A percentile compares a stretch with the other conserved stretches of the same genome.
Conservation (phyloP, 352 stramenopile genomes). For the Pythium vanterpoolii region DNA sequence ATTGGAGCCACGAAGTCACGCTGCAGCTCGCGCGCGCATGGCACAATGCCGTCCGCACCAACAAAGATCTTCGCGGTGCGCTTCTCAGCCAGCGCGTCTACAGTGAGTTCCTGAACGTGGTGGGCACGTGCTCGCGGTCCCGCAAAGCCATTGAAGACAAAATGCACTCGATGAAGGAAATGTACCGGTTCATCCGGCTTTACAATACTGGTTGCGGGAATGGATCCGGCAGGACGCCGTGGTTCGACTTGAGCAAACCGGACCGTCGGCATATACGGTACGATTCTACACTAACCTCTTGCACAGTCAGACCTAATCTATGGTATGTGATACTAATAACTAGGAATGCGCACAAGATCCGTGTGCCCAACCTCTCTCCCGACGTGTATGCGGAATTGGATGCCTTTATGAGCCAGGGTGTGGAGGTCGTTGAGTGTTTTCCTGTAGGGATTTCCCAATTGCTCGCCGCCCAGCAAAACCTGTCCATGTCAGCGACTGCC, state of each 20-base stretch:
- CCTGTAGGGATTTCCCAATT: slow-evolving; percentile 3
- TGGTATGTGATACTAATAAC: not conserved
- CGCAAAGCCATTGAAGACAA: slow-evolving; percentile 68
- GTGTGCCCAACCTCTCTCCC: slow-evolving; percentile 42
- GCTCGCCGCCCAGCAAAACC: slow-evolving; percentile 8
- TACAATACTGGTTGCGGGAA: slow-evolving; percentile 35
- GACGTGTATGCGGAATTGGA: slow-evolving; percentile 57
- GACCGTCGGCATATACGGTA: slow-evolving; percentile 45
- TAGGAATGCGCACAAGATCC: slow-evolving; percentile 35
- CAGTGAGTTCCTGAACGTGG: slow-evolving; percentile 41
- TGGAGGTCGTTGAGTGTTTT: not conserved
- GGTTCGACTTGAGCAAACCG: slow-evolving; percentile 57
- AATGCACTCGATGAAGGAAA: slow-evolving; percentile 77
- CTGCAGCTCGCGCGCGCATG: slow-evolving; percentile 53
- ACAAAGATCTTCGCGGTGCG: slow-evolving; percentile 33
- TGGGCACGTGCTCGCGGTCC: slow-evolving; percentile 46
- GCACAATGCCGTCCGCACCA: slow-evolving; percentile 32
- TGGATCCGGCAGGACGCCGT: slow-evolving; percentile 30
- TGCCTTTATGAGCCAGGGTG: slow-evolving; percentile 34
- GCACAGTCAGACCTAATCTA: not conserved
- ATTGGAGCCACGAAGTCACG: slow-evolving; percentile 63
- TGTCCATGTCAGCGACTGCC: slow-evolving; percentile 1
- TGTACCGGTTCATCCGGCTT: slow-evolving; percentile 59
- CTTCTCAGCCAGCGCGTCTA: slow-evolving; percentile 53
- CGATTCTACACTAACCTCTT: not conserved